Percentiles rank a stretch among this genome's conserved stretches.
These are phyloP conservation scores for Phialophora chinensis DNA, from an alignment of 2,329 filamentous ascomycete species.

Conservation along the genomic window DNA sequence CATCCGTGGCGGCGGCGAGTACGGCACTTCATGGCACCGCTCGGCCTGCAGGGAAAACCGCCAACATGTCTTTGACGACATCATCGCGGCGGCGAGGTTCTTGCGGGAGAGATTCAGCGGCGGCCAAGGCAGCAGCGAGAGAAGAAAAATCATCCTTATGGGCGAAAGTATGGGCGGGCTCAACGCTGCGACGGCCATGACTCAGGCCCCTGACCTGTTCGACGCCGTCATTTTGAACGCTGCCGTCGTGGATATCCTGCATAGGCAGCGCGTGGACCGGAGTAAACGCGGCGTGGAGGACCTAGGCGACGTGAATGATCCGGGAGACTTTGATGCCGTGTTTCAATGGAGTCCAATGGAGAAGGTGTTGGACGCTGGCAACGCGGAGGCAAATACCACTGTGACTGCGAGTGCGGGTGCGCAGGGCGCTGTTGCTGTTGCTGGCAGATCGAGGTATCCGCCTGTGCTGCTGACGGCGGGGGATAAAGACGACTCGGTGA, in stretches of 20 bases:
- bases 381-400: not conserved
- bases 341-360: slow-evolving; percentile 18
- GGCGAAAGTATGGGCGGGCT: slow-evolving; percentile 24
- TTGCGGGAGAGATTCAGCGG: not conserved
- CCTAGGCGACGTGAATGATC: slow-evolving; percentile 19
- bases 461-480: slow-evolving; percentile 24
- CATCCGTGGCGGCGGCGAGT: slow-evolving; percentile 24
- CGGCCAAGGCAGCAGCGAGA: not conserved
- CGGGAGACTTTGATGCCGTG: slow-evolving; percentile 9
- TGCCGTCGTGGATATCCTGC: slow-evolving; percentile 15
- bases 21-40: slow-evolving; percentile 13
- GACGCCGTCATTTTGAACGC: slow-evolving; percentile 26
- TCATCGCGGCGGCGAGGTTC: not conserved
- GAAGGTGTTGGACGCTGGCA: not conserved
- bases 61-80: slow-evolving; percentile 15
- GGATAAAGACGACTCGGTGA: slow-evolving; percentile 20
- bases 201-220: slow-evolving; percentile 10
- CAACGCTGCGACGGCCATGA: slow-evolving; percentile 19
- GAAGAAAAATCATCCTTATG: slow-evolving; percentile 19
- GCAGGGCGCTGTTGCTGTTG: not conserved
- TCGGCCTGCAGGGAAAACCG: not conserved
- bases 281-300: slow-evolving; percentile 13
- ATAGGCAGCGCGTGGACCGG: slow-evolving; percentile 8
- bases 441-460: not conserved
- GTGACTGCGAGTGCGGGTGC: no score